Evolutionary conservation across 208 protist species (phyloP).

Genomic region (Entamoeba invadens): DNA sequence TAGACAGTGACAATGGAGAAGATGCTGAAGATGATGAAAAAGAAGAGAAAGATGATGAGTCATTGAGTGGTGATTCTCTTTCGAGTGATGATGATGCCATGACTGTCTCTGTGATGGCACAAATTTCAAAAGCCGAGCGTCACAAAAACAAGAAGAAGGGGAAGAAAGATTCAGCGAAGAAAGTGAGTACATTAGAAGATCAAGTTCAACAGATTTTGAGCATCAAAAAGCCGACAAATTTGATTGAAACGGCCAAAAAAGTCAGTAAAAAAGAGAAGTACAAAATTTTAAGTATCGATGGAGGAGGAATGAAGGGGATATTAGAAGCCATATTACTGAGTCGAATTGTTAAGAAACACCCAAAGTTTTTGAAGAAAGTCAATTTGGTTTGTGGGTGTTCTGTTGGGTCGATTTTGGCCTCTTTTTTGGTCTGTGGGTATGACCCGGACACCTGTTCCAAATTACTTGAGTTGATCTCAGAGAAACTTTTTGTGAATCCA

Average conservation of each 20-base stretch:
- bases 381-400: not conserved
- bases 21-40: not conserved
- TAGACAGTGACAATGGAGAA: not conserved
- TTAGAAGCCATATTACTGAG: not conserved
- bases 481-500: not conserved
- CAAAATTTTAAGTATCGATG: not conserved
- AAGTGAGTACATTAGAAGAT: not conserved
- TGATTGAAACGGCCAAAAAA: not conserved
- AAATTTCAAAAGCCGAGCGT: not conserved
- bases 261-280: not conserved
- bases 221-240: not conserved
- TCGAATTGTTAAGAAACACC: not conserved
- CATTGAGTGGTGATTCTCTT: not conserved
- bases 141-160: not conserved
- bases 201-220: not conserved
- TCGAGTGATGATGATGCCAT: not conserved
- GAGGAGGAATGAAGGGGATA: not conserved
- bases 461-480: not conserved
- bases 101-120: not conserved
- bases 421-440: not conserved
- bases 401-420: not conserved
- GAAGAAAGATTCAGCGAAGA: not conserved
- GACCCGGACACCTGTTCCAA: not conserved
- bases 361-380: not conserved
- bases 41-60: not conserved